phyloP scores from a whole-genome alignment of 305 asterid species.

The Withania somnifera region DNA sequence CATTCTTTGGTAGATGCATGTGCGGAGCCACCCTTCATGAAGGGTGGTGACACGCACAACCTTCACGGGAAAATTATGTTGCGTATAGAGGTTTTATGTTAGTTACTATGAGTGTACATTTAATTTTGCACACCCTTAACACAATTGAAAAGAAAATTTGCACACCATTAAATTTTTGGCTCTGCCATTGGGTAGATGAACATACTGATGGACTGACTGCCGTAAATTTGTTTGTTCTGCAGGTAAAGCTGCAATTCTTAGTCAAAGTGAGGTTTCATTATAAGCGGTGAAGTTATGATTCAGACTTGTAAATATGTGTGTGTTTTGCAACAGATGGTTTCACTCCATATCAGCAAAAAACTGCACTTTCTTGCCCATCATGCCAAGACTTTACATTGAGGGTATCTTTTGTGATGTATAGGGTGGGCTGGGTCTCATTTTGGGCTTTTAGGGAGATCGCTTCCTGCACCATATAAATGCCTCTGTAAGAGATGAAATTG shows the following conservation, averaged over 20 bases:
- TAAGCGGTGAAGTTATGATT: conserved; percentile 36
- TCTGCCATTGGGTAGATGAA: not conserved
- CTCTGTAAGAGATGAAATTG: not conserved
- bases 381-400: not conserved
- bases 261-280: conserved; percentile 89
- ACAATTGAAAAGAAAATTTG: too few relatives aligned
- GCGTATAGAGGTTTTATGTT: too few relatives aligned
- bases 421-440: conserved; percentile 29
- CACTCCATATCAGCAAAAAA: not conserved
- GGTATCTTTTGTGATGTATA: not conserved
- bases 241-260: conserved; percentile 93
- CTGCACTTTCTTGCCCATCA: not conserved
- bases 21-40: too few relatives aligned
- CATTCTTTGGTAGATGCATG: not conserved
- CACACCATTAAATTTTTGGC: too few relatives aligned
- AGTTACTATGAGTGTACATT: too few relatives aligned
- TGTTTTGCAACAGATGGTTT: conserved; percentile 7
- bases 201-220: not conserved
- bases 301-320: not conserved
- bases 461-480: not conserved
- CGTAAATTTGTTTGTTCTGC: conserved; percentile 10
- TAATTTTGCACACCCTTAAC: too few relatives aligned
- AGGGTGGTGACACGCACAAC: too few relatives aligned
- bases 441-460: conserved; percentile 29
- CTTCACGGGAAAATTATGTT: too few relatives aligned